Evolutionary conservation across 2,329 filamentous ascomycete genomes (phyloP).

Genomic region (Trichoderma sp.): DNA sequence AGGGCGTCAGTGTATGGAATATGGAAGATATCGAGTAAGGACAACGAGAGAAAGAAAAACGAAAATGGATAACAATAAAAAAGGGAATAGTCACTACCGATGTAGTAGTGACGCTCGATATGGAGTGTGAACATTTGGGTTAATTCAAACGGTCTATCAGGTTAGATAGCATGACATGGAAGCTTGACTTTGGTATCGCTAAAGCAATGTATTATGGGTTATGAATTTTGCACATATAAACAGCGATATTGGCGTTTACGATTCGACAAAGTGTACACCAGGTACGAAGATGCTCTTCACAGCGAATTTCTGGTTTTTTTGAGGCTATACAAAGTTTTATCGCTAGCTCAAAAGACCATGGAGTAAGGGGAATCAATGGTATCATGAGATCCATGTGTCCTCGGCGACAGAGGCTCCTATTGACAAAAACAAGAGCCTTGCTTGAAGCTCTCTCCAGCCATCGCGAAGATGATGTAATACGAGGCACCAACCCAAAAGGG

Average conservation of each 20-base stretch:
- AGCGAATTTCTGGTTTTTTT: neutral
- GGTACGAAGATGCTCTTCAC: neutral
- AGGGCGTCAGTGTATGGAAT: slow-evolving; percentile 52
- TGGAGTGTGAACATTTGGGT: slow-evolving; percentile 8
- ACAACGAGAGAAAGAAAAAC: neutral
- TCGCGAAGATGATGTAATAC: neutral
- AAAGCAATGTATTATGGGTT: slow-evolving; percentile 8
- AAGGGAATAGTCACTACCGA: neutral
- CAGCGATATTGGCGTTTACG: neutral
- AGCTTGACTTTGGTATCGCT: slow-evolving; percentile 3
- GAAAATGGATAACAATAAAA: neutral
- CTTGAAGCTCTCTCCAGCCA: neutral
- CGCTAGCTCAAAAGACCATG: neutral
- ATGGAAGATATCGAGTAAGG: slow-evolving; percentile 52
- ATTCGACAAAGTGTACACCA: neutral
- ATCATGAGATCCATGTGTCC: too few species aligned
- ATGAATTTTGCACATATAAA: neutral
- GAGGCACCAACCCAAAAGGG: neutral
- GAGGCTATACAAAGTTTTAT: neutral
- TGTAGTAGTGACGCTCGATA: neutral
- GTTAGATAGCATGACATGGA: slow-evolving; percentile 17
- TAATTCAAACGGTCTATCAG: slow-evolving; percentile 12
- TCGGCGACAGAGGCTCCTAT: too few species aligned
- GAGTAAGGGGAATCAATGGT: too few species aligned
- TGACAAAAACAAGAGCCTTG: too few species aligned